These are phyloP conservation scores for Aspergillus asperescens DNA, from an alignment of 495 filamentous ascomycete genomes.

Conservation along the genomic window DNA sequence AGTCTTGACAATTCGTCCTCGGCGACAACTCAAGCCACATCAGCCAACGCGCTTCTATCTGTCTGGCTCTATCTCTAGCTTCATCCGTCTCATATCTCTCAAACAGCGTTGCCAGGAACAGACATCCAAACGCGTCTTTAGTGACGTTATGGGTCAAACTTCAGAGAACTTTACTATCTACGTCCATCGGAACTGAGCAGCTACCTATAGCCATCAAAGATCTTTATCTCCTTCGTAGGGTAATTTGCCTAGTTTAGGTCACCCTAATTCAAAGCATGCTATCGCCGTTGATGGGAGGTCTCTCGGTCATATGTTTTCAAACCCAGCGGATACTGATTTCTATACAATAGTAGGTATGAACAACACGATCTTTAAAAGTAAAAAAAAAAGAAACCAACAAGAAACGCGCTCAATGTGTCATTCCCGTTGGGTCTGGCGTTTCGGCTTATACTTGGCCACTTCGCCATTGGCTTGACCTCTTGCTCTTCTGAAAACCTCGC, in stretches of 20 bases:
- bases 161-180: not conserved
- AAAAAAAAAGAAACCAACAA: slow-evolving; percentile 16
- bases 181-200: not conserved
- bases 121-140: not conserved
- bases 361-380: slow-evolving; percentile 26
- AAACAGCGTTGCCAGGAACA: not conserved
- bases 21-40: not conserved
- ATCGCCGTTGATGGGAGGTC: not conserved
- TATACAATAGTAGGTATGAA: slow-evolving; percentile 37
- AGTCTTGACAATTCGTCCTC: too few relatives aligned
- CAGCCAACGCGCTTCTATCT: not conserved
- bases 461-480: slow-evolving; percentile 56
- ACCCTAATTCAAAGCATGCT: not conserved
- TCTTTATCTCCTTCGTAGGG: not conserved
- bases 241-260: not conserved
- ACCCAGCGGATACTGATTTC: slow-evolving; percentile 28
- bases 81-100: not conserved
- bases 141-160: slow-evolving; percentile 4
- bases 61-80: not conserved
- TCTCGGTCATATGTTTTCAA: not conserved
- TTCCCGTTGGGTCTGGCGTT: slow-evolving; percentile 16
- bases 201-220: not conserved
- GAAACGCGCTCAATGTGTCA: slow-evolving; percentile 14
- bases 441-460: slow-evolving; percentile 17
- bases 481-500: slow-evolving; percentile 55